Conservation (phyloP, 225 moss, liverwort and hornwort genomes). For the Bryum argenteum region DNA sequence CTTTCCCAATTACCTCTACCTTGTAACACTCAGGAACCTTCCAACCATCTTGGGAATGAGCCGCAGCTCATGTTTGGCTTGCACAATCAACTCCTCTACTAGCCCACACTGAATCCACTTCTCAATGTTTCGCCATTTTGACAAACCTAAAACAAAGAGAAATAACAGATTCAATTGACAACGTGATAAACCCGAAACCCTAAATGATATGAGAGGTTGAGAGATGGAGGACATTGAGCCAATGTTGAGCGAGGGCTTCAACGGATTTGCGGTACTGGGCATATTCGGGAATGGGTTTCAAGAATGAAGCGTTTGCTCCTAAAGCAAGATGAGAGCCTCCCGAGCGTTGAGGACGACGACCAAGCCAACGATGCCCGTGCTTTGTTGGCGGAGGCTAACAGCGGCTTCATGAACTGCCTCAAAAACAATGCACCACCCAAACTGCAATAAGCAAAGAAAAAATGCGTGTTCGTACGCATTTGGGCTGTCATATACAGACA, state of each 20-base stretch:
- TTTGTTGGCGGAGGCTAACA: conserved; percentile 78
- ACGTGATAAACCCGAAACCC: too few relatives aligned
- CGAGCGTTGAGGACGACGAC: conserved; percentile 87
- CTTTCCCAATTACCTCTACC: conserved; percentile 78
- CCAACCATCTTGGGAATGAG: conserved; percentile 97
- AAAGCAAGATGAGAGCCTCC: conserved; percentile 78
- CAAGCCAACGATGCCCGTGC: conserved; percentile 79
- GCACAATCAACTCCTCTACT: conserved; percentile 95
- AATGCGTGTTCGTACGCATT: too few relatives aligned
- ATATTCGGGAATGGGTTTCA: conserved; percentile 81
- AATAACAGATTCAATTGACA: neutral
- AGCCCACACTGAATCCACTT: conserved; percentile 77
- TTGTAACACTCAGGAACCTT: conserved; percentile 80
- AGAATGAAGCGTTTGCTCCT: conserved; percentile 72
- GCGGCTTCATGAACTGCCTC: conserved; percentile 71
- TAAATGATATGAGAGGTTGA: too few relatives aligned
- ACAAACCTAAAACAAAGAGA: conserved; percentile 38
- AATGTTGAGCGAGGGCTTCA: conserved; percentile 78
- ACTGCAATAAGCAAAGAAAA: neutral
- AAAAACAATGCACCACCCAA: conserved; percentile 39
- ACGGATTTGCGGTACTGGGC: conserved; percentile 91
- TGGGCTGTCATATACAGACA: too few relatives aligned
- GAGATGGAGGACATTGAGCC: conserved; percentile 56
- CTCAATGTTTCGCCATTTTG: conserved; percentile 85
- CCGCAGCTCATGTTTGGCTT: conserved; percentile 88